phyloP scores from a whole-genome alignment of 768 basidiomycete species.

The Cyclocybe aegerita region DNA sequence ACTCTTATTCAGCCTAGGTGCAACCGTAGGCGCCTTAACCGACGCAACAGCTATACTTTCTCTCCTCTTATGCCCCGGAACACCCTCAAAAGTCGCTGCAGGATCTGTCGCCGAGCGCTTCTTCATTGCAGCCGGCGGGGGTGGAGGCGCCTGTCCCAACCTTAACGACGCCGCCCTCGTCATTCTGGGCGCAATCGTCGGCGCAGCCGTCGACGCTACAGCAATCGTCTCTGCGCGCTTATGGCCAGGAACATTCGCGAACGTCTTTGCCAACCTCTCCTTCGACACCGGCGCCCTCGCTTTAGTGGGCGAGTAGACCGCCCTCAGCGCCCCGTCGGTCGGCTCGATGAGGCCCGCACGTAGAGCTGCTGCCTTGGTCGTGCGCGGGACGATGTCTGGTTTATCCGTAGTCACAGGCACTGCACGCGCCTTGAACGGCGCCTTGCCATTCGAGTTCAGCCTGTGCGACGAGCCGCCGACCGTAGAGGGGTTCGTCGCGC shows the following conservation, averaged over 20 bases:
- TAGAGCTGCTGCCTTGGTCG: slow-evolving; percentile 71
- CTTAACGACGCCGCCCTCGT: slow-evolving; percentile 73
- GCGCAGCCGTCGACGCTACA: slow-evolving; percentile 76
- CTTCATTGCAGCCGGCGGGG: slow-evolving; percentile 40
- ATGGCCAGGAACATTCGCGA: slow-evolving; percentile 80
- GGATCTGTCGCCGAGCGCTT: slow-evolving; percentile 32
- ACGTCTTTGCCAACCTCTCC: slow-evolving; percentile 62
- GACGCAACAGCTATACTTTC: slow-evolving; percentile 74
- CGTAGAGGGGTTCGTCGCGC: slow-evolving; percentile 41
- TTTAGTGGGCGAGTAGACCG: slow-evolving; percentile 26
- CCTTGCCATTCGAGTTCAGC: slow-evolving; percentile 42
- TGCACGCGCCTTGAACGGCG: slow-evolving; percentile 63
- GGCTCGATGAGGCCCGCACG: slow-evolving; percentile 52
- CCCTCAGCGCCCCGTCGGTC: slow-evolving; percentile 40
- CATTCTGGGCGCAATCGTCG: slow-evolving; percentile 70
- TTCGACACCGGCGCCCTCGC: slow-evolving; percentile 51
- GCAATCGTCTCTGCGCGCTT: slow-evolving; percentile 66
- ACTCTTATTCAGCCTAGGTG: slow-evolving; percentile 79
- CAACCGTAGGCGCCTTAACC: slow-evolving; percentile 59
- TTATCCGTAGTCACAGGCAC: slow-evolving; percentile 58
- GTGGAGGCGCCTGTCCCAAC: slow-evolving; percentile 47
- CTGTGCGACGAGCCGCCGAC: slow-evolving; percentile 34
- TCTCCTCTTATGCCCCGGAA: slow-evolving; percentile 82
- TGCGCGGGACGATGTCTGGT: slow-evolving; percentile 77
- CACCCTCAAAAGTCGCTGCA: slow-evolving; percentile 62